Evolutionary conservation across 768 basidiomycete species (phyloP), one percentile per base, ranked within the genome.

Genomic region (Lentinus tigrinus): DNA sequence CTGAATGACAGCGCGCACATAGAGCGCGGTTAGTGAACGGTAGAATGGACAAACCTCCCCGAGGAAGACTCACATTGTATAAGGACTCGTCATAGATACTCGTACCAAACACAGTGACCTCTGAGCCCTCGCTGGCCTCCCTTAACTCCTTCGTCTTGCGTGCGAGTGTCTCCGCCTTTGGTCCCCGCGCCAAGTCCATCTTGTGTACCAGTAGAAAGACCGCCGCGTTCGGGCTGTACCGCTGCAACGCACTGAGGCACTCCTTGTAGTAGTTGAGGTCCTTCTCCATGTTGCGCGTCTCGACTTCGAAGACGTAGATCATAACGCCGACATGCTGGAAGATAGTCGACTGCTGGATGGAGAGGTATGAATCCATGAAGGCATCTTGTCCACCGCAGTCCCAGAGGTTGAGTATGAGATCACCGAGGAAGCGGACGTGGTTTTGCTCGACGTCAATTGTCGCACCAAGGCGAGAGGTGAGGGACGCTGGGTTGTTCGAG

Each of bases 391-490:
- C 97, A 42, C 96, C 97, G 65, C 97, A 98, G 74, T 99, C 97
- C 96, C 96, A 98, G 5, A 98, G 81, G 70, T 96, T 96, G 72
- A 99, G 85, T 61, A 94, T 90, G 66, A 98, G 87, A 69, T 96
- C 93, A 14, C 95, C 95, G 14, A 99, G 85, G 73, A 99, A 98
- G 42, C 95, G 89, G 62, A 98, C 94, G 70, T 97, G 93, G 65
- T 95, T 96, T 71, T 95, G 93, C 71, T 98, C 96, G 60, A 98
- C 95, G 71, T 98, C 96, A 63, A 98, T 96, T 9, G 97, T 99
- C 17, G 96, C 95, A 26, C 95, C 95, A 28, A 99, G 82, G 17
- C 95, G 84, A 48, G 90, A 81, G 2, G 96, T 98, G 58, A 95
- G 80, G 37, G 91, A 90, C 1, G 97, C 95, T 26, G 93, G 91